These are phyloP conservation scores for Cunninghamia lanceolata DNA, from an alignment of 75 land plant species.

Conservation along the genomic window DNA sequence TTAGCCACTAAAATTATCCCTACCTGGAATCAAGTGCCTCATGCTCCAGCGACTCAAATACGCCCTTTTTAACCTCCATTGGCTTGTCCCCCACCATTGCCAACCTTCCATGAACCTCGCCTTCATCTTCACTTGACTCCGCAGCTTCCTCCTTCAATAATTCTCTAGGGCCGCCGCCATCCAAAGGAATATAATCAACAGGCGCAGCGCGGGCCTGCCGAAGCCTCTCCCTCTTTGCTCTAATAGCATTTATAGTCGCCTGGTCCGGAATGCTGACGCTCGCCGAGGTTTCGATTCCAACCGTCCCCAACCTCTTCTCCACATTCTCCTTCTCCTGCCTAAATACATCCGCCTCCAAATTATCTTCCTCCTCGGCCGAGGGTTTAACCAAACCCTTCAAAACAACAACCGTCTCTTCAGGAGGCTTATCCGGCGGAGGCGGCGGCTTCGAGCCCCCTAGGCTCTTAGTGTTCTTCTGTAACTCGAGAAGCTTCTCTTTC, in stretches of 20 bases:
- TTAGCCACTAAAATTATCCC: background rate
- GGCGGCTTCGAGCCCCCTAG: conserved; percentile 51
- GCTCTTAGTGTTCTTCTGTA: conserved; percentile 86
- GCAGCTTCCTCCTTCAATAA: conserved; percentile 21
- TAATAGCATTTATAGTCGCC: conserved; percentile 74
- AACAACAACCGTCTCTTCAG: conserved; percentile 73
- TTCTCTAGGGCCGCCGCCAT: conserved; percentile 45
- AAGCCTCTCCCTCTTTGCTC: conserved; percentile 72
- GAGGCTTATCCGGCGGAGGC: conserved; percentile 12
- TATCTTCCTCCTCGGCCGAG: conserved; percentile 10
- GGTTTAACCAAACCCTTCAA: conserved; percentile 88
- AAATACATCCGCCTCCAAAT: conserved; percentile 11
- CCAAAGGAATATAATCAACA: conserved; percentile 91
- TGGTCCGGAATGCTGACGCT: conserved; percentile 62
- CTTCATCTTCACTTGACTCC: conserved; percentile 83
- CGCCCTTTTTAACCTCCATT: conserved; percentile 42
- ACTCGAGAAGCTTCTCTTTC: conserved; percentile 77
- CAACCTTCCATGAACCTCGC: conserved; percentile 65
- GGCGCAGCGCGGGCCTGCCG: conserved; percentile 65
- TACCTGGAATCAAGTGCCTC: background rate
- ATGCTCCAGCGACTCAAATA: conserved; percentile 50
- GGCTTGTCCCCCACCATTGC: conserved; percentile 68
- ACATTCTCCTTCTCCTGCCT: conserved; percentile 23
- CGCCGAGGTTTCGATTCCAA: conserved; percentile 22
- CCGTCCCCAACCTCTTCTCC: conserved; percentile 34